Evolutionary conservation across 1,284 basidiomycete species (phyloP), one percentile per base, ranked within the genome.

Genomic region (Sanghuangporus weigelae): DNA sequence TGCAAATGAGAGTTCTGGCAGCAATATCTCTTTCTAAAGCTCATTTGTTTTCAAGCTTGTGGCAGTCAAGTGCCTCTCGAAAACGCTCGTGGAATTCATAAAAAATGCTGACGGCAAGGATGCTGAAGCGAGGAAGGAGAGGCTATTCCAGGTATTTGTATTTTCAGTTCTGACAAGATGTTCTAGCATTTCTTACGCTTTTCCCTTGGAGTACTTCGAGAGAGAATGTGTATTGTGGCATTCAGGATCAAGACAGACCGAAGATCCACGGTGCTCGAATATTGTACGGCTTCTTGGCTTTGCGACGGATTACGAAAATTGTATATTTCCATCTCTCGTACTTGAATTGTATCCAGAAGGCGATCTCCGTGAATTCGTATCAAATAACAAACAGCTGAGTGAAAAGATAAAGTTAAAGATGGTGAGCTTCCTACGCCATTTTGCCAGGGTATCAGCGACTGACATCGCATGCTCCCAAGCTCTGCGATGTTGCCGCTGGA

Each of bases 221-320:
- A 48, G 59, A 14, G 59, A 60, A 54, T 60, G 59, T 49, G 16
- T 19, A 10, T n/a, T 40, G 19, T 54, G 31, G 59, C 23, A 53
- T 12, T 26, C 11, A 14, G 48, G 48, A 16, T 49, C 48, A 8
- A 49, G 21, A 21, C 12, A 49, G 19, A n/a, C 48, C 21, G 57
- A 36, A 26, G 57, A 59, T 21, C 31, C 36, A 31, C 8, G 46
- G 7, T 46, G 31, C 50, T 46, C 59, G 21, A 60, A 60, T 19
- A 60, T 60, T 42, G 40, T 42, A 10, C 40, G 40, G 16, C 40
- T 42, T 16, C 40, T 26, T 26, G 23, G 23, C 23, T 26, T 26
- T 3, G 23, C 23, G 23, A 26, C 23, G 23, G 3, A 26, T 26
- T 26, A 26, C 3, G 23, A 26, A 26, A 26, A 26, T 26, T 26